phyloP scores from a whole-genome alignment of 2,329 filamentous ascomycete species.

The Colletotrichum sidae region DNA sequence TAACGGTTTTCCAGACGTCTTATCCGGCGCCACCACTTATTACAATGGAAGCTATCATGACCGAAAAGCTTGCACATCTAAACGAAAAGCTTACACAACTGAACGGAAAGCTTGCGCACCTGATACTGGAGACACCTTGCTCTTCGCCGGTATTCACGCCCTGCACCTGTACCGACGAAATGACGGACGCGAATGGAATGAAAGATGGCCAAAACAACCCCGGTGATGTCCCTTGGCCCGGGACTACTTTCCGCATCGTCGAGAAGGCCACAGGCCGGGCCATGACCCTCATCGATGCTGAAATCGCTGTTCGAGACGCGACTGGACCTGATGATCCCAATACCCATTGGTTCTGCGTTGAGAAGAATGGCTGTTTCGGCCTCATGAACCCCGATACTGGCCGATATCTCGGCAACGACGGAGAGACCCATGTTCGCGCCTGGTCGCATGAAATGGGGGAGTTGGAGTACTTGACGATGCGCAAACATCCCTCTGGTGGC shows the following conservation, averaged over 20 bases:
- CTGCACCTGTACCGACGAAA: background rate
- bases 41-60: too few species aligned
- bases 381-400: slow-evolving; percentile 50
- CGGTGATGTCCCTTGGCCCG: slow-evolving; percentile 37
- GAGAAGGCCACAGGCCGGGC: slow-evolving; percentile 22
- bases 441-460: background rate
- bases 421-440: background rate
- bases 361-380: slow-evolving; percentile 51
- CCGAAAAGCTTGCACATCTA: too few species aligned
- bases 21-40: too few species aligned
- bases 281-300: slow-evolving; percentile 29
- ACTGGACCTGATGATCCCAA: background rate
- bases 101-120: too few species aligned
- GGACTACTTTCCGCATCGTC: slow-evolving; percentile 37
- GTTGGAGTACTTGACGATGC: slow-evolving; percentile 17
- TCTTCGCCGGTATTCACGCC: background rate
- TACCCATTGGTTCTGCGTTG: slow-evolving; percentile 49
- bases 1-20: too few species aligned
- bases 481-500: slow-evolving; percentile 4
- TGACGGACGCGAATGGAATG: background rate
- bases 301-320: slow-evolving; percentile 13
- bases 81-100: too few species aligned
- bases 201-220: slow-evolving; percentile 12
- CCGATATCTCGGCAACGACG: slow-evolving; percentile 48
- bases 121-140: too few species aligned